Percentiles rank a stretch among this genome's conserved stretches.
Conservation (phyloP, 495 filamentous ascomycete genomes). For the Lepraria neglecta region DNA sequence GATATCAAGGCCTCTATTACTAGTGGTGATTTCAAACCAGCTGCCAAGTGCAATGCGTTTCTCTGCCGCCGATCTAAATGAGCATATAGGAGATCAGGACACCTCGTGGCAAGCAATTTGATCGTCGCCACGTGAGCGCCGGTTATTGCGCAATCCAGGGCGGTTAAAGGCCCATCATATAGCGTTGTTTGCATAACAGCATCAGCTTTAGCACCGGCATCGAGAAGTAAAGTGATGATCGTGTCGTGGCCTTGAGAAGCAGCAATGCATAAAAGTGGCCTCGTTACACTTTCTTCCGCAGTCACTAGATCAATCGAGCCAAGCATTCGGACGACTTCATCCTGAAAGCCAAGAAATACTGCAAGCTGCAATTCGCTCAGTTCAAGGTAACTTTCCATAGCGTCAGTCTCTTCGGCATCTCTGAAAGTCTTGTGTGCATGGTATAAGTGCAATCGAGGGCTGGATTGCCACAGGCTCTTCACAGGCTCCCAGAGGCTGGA, state of each 20-base stretch:
- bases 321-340: not conserved
- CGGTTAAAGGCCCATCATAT: too few species aligned
- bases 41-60: not conserved
- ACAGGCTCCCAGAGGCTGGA: too few species aligned
- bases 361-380: too few species aligned
- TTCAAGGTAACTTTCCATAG: too few species aligned
- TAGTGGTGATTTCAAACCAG: not conserved
- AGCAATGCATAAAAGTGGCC: not conserved
- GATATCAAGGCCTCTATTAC: not conserved
- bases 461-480: too few species aligned
- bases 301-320: not conserved
- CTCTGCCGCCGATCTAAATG: too few species aligned
- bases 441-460: too few species aligned
- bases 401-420: too few species aligned
- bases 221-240: not conserved
- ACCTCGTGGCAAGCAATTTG: not conserved
- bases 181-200: too few species aligned
- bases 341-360: not conserved
- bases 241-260: not conserved
- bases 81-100: not conserved
- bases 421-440: too few species aligned
- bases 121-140: not conserved
- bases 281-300: not conserved
- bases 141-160: too few species aligned
- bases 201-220: not conserved